phyloP scores from a whole-genome alignment of 805 yeast species.

The Yarrowia bubula region DNA sequence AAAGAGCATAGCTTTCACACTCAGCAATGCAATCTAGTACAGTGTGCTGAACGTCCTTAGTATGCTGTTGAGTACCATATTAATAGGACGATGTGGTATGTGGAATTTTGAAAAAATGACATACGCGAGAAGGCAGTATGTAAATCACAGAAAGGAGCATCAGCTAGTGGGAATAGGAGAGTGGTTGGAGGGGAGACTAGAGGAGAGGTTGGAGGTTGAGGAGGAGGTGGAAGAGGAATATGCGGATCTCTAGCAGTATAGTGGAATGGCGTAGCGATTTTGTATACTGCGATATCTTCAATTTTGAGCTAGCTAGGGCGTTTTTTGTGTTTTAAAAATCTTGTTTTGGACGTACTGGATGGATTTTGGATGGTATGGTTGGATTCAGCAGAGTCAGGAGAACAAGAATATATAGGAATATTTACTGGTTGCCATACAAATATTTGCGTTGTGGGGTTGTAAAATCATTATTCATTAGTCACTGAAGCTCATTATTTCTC shows the following conservation, averaged over 20 bases:
- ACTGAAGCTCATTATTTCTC: slow-evolving; percentile 36
- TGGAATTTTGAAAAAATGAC: not conserved
- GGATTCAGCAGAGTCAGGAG: too few species aligned
- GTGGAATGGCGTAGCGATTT: not conserved
- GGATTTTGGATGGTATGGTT: too few species aligned
- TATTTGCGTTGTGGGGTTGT: too few species aligned
- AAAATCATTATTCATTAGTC: not conserved
- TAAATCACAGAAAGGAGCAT: not conserved
- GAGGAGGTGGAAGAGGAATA: not conserved
- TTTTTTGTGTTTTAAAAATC: too few species aligned
- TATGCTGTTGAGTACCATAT: not conserved
- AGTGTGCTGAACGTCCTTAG: not conserved
- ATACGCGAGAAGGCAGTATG: not conserved
- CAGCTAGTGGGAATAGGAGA: not conserved
- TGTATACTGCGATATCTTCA: too few species aligned
- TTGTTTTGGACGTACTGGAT: too few species aligned
- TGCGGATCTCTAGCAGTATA: not conserved
- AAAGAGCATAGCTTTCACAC: not conserved
- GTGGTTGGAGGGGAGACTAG: not conserved
- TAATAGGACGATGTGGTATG: not conserved
- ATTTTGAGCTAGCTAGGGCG: too few species aligned
- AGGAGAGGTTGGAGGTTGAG: not conserved
- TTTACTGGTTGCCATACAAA: too few species aligned
- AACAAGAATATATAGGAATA: too few species aligned
- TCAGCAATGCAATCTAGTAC: not conserved